Conservation (phyloP, 2,329 filamentous ascomycete genomes). For the Tolypocladium album region DNA sequence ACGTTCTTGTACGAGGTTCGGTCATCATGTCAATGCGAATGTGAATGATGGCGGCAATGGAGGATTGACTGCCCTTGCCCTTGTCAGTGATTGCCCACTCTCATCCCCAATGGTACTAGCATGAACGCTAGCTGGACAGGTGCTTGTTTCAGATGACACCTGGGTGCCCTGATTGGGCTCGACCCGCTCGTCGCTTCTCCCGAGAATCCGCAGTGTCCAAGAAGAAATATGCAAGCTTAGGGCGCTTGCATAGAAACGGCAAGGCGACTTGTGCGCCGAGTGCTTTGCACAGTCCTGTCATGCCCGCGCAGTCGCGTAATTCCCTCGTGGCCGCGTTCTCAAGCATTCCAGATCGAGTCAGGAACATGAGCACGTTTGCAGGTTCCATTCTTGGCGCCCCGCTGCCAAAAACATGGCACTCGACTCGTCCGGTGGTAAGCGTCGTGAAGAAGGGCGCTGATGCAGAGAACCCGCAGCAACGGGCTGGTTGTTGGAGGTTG, state of each 20-base stretch:
- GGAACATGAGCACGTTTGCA: neutral
- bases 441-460: neutral
- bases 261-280: neutral
- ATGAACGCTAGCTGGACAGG: neutral
- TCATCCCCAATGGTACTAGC: neutral
- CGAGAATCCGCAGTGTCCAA: neutral
- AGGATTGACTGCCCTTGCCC: neutral
- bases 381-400: neutral
- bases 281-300: neutral
- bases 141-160: neutral
- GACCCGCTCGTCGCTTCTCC: neutral
- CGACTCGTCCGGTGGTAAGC: neutral
- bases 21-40: neutral
- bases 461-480: neutral
- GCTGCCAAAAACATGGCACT: neutral
- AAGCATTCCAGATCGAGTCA: neutral
- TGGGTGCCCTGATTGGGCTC: neutral
- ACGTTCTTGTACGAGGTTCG: neutral
- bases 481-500: neutral
- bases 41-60: neutral
- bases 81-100: neutral
- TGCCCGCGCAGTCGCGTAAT: neutral
- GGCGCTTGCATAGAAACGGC: neutral
- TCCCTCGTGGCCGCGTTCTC: neutral
- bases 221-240: neutral